A percentile compares a stretch with the other conserved stretches of the same genome.
phyloP scores from a whole-genome alignment of 163 green algal species.

The Chlamydomonas reinhardtii region DNA sequence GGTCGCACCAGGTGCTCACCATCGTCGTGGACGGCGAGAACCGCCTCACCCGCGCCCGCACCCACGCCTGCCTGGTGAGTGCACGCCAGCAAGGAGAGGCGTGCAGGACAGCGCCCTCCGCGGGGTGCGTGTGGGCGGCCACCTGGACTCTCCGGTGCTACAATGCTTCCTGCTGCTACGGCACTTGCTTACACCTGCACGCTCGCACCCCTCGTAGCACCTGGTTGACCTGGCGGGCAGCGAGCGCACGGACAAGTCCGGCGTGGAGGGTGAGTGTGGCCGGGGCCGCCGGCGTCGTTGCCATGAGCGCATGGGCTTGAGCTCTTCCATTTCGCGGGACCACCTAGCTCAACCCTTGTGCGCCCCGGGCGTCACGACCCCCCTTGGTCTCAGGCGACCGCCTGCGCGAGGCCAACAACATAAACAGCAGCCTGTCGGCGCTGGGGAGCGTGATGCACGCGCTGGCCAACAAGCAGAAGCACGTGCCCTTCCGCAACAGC shows the following conservation, averaged over 20 bases:
- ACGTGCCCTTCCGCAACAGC: slow-evolving; percentile 67
- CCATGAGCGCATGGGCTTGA: too few species aligned
- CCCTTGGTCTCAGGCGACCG: slow-evolving; percentile 72
- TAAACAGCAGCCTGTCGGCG: slow-evolving; percentile 91
- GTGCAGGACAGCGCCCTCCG: too few species aligned
- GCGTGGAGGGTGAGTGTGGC: slow-evolving; percentile 29
- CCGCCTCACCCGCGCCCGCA: slow-evolving; percentile 58
- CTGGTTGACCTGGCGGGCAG: slow-evolving; percentile 94
- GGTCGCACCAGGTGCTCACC: slow-evolving; percentile 82
- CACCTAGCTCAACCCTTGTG: too few species aligned
- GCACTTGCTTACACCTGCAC: too few species aligned
- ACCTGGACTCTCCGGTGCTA: too few species aligned
- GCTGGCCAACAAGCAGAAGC: slow-evolving; percentile 74
- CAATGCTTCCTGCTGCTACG: too few species aligned
- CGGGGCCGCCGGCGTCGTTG: too few species aligned
- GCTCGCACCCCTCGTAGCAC: slow-evolving; percentile 57
- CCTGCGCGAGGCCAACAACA: slow-evolving; percentile 91
- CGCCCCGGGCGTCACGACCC: too few species aligned
- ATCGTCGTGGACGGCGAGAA: slow-evolving; percentile 89
- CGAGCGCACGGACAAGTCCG: slow-evolving; percentile 77
- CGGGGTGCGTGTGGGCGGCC: too few species aligned
- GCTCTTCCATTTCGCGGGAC: too few species aligned
- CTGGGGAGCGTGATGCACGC: slow-evolving; percentile 92
- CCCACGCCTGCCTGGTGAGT: slow-evolving; percentile 83
- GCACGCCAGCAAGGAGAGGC: too few species aligned